These are phyloP conservation scores for Brasilioporus rufonigricans DNA, from an alignment of 768 basidiomycete genomes.

Conservation along the genomic window DNA sequence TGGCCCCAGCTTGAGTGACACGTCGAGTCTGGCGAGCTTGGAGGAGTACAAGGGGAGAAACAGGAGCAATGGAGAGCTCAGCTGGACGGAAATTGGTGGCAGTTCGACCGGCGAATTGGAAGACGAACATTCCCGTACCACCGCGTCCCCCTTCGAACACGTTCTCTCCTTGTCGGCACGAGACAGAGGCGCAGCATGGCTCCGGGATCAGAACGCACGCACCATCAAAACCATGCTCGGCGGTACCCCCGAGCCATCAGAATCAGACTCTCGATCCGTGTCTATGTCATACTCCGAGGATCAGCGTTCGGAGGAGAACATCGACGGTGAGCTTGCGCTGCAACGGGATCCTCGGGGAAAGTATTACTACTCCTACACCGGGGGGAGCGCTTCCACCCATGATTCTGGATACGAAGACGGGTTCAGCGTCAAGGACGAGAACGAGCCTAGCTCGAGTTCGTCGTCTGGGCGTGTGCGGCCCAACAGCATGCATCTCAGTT, in stretches of 20 bases:
- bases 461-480: conserved; percentile 45
- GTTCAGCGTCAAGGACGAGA: conserved; percentile 35
- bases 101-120: conserved; percentile 46
- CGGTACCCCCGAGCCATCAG: conserved; percentile 53
- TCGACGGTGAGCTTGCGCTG: conserved; percentile 63
- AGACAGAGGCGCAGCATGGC: conserved; percentile 76
- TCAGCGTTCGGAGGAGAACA: conserved; percentile 37
- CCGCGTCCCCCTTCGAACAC: conserved; percentile 38
- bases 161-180: conserved; percentile 46
- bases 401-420: conserved; percentile 56
- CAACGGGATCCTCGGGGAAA: conserved; percentile 66
- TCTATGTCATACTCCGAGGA: conserved; percentile 30
- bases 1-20: conserved; percentile 87
- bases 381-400: conserved; percentile 47
- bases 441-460: conserved; percentile 26
- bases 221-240: conserved; percentile 62
- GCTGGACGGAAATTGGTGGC: conserved; percentile 45
- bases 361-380: conserved; percentile 73
- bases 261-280: conserved; percentile 48
- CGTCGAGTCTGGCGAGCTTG: conserved; percentile 74
- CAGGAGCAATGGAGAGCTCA: conserved; percentile 46
- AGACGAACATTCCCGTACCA: conserved; percentile 49
- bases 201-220: conserved; percentile 77
- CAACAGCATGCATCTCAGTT: conserved; percentile 63
- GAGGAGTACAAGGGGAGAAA: conserved; percentile 68